Base-by-base conservation (phyloP, 2,329 filamentous ascomycete genomes). In the Fusarium marasasianum region DNA sequence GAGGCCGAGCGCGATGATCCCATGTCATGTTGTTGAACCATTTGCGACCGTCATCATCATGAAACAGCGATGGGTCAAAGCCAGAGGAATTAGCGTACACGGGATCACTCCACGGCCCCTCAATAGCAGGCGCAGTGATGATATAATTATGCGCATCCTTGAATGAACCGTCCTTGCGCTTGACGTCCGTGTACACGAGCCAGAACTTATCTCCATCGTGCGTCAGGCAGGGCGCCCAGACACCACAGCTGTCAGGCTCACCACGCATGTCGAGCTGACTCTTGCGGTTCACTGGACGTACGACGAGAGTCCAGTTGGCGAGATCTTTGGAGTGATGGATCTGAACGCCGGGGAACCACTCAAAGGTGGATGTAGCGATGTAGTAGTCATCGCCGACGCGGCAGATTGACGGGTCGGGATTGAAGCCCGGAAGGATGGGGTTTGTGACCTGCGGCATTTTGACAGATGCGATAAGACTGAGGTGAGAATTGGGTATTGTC, bases 101-200 rank as follows among this genome's bases (percentile, higher is more conserved):
- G 0, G 90, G 89, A 56, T 91, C 89, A 0, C 88, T 90, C 90
- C 90, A 91, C 0, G 89, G 89, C 0, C 90, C 90, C 43, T 87
- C 84, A 60, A 91, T 88, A 10, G 81, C 74, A 0, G 85, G 81
- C 2, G 88, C 85, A 40, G 78, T 87, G 60, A 92, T 87, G 66
- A 92, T 91, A 77, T 91, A 92, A 76, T 91, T 92, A 72, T 87
- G 90, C 2, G 88, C 86, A 74, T 91, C 90, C 78, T 90, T 91
- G 84, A 91, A 91, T 6, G 87, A 88, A 18, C 90, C 90, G 73
- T 92, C 90, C 78, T 91, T 91, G 72, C 90, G 88, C 81, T 91
- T 92, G 22, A 92, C 89, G 75, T 91, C 89, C 2, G 90, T 91
- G 79, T 90, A 92, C 5, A 91, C 90, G 10, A 92, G 86, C 85